Base-by-base conservation (phyloP, 2,329 filamentous ascomycete species). In the Helotiales sp. region DNA sequence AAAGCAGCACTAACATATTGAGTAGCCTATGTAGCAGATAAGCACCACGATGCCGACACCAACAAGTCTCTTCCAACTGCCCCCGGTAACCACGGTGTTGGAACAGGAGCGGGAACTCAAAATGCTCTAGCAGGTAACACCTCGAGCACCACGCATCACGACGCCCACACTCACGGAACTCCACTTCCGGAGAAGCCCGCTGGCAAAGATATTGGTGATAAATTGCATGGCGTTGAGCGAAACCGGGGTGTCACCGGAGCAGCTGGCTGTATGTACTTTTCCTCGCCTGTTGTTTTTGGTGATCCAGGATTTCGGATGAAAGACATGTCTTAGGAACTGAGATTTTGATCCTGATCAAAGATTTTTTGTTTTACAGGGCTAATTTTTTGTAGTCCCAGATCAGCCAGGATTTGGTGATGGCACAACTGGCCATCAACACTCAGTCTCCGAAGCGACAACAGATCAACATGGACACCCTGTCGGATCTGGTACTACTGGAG, bases 181-280 rank as follows among this genome's bases (percentile, higher is more conserved):
- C 66, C 62, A 34, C 66, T 70, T n/a, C 57, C 58, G 20, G 40
- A 69, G n/a, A 71, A 71, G 49, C 63, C 65, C 0, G 28, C 43
- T 8, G 67, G 67, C 1, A 64, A 32, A 7, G 70, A 72, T 55
- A 49, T 73, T 37, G 73, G 72, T 22, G 72, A 75, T 40, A 70
- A 70, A 6, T 61, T 73, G 17, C 72, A 74, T 28, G 72, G 73
- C 3, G 57, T 58, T 20, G 73, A 69, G 1, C 67, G 73, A 2
- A 73, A 75, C 26, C 69, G 72, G 55, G 73, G 72, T 6, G 67
- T 72, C 28, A 47, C 37, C 34, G 71, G 70, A 11, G 20, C 45
- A 13, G 61, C 67, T 13, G 66, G 67, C 2, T 65, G n/a, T n/a
- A n/a, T n/a, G n/a, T n/a, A n/a, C n/a, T n/a, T n/a, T n/a, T n/a